Conservation (phyloP, 108 stramenopile species). For the Nitzschia putrida region DNA sequence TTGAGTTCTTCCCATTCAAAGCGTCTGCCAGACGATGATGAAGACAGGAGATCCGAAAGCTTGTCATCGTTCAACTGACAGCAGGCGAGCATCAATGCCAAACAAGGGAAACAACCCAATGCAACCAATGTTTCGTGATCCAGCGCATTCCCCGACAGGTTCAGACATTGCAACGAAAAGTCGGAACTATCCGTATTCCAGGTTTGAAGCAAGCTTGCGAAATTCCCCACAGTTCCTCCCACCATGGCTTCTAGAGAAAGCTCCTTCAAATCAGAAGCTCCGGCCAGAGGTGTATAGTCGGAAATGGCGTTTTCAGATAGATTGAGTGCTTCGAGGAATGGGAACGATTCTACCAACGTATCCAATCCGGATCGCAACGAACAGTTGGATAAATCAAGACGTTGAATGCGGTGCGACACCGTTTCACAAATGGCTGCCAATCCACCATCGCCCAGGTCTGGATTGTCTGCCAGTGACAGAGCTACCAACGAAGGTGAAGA, state of each 20-base stretch:
- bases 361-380: background rate
- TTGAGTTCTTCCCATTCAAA: background rate
- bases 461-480: background rate
- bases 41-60: background rate
- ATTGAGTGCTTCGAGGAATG: background rate
- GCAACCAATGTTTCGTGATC: background rate
- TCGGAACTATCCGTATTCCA: background rate
- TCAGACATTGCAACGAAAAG: background rate
- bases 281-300: background rate
- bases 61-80: background rate
- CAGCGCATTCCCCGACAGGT: background rate
- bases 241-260: background rate
- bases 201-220: background rate
- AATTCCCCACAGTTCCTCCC: background rate
- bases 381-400: background rate
- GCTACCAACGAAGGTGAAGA: background rate
- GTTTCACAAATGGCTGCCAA: background rate
- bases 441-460: background rate
- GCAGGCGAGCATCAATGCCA: background rate
- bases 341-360: background rate
- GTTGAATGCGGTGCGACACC: constrained; percentile 2
- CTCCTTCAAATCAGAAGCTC: background rate
- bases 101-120: background rate
- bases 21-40: background rate
- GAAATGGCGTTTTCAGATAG: background rate